Base-by-base conservation (phyloP, 768 basidiomycete species). In the Kwoniella dendrophila region DNA sequence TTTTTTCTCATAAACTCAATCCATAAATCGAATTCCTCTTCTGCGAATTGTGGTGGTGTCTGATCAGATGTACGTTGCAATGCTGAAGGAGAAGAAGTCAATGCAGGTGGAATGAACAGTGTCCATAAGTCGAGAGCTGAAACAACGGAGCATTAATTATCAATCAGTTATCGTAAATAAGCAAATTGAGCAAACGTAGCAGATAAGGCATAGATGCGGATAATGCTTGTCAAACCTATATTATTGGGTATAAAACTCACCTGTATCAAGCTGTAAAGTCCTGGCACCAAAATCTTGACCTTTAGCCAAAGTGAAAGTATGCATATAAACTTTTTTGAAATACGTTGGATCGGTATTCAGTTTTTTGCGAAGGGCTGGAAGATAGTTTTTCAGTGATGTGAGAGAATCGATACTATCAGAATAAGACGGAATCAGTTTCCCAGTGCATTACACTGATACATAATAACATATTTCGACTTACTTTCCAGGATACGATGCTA, bases 321-420 rank as follows among this genome's bases (percentile, higher is more conserved):
- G 78, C 66, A 69, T 56, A 56, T 80, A 80, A 11, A 80, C 79
- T 52, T 77, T 76, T 47, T 77, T 79, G 67, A 80, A 80, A 58
- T 79, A 79, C 22, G 68, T 67, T 0, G 79, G 75, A 52, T 80
- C 75, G 34, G 68, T 43, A 16, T 71, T 62, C 43, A 79, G 68
- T 44, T 73, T 68, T 30, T 71, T 62, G 7, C 76, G 70, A 20
- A 79, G 63, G 1, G 38, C 44, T 1, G 77, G 76, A 5, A 80
- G 62, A 40, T 70, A 66, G 1, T 38, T 26, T 41, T 75, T 73
- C 73, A 80, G 77, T 7, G 64, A 63, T 29, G 51, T 59, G 22
- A 77, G 59, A 11, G 79, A 78, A 59, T 80, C 79, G 64, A 80
- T 69, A 30, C 79, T 80, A 47, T 10, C 11, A 14, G 8, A 12